Evolutionary conservation across 352 stramenopile species (phyloP).

Genomic region (Globisporangium canariense): DNA sequence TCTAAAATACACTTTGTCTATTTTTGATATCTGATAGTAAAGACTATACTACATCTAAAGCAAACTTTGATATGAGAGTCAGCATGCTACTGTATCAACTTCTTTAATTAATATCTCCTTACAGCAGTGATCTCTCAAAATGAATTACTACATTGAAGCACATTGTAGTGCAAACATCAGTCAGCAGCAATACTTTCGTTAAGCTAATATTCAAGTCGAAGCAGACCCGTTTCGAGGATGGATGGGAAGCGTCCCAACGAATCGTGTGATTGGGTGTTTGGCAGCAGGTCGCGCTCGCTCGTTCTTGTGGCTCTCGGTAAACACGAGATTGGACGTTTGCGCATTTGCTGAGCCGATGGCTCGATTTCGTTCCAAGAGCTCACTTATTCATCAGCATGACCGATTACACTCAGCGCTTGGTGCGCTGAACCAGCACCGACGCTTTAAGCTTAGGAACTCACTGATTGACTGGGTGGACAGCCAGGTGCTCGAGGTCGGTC

Average conservation of each 20-base stretch:
- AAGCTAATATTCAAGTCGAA: background rate
- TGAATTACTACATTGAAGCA: background rate
- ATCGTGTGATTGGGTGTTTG: conserved; percentile 11
- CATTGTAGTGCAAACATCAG: too few relatives aligned
- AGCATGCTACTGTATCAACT: too few relatives aligned
- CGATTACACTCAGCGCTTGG: too few relatives aligned
- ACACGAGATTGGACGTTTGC: conserved; percentile 17
- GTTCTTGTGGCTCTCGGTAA: background rate
- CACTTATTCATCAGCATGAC: background rate
- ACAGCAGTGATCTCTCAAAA: background rate
- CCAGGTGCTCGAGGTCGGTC: too few relatives aligned
- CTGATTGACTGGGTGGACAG: too few relatives aligned
- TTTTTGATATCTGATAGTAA: too few relatives aligned
- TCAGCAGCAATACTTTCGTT: background rate
- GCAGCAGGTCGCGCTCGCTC: background rate
- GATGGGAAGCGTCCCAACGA: background rate
- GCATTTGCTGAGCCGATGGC: conserved; percentile 9
- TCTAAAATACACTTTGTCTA: too few relatives aligned
- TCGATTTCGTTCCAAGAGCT: background rate
- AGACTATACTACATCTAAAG: too few relatives aligned
- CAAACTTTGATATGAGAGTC: too few relatives aligned
- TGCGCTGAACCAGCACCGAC: too few relatives aligned
- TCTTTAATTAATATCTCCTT: background rate
- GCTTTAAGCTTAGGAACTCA: too few relatives aligned
- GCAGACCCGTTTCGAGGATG: background rate